A percentile compares a stretch with the other conserved stretches of the same genome.
These are phyloP conservation scores for Rubroshorea leprosula DNA, from an alignment of 345 rosid genomes.

Conservation along the genomic window DNA sequence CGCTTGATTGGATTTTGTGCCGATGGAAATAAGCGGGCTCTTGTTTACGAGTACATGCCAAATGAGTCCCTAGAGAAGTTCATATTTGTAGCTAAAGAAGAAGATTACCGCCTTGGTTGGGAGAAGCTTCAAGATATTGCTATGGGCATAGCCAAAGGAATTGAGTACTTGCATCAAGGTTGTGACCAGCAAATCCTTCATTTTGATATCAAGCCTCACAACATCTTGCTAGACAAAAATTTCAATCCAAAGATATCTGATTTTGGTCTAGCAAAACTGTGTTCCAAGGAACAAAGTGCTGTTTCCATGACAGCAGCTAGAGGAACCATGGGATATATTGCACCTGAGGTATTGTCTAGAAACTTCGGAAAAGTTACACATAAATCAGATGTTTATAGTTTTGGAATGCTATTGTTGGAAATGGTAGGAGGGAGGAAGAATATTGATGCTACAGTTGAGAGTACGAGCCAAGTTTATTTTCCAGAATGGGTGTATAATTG, in stretches of 20 bases:
- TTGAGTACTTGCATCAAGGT: constrained; percentile 28
- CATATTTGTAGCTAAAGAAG: constrained; percentile 4
- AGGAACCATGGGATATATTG: constrained; percentile 22
- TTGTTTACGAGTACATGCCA: constrained; percentile 24
- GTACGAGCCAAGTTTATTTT: constrained; percentile 16
- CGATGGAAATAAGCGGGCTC: constrained; percentile 13
- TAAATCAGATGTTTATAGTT: constrained; percentile 17
- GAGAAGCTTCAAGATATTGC: constrained; percentile 17
- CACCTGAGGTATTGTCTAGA: constrained; percentile 4
- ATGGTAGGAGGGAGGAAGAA: constrained; percentile 20
- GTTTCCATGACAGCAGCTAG: constrained; percentile 20
- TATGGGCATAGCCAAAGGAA: constrained; percentile 21
- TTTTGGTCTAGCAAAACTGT: constrained; percentile 31
- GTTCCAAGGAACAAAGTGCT: background rate
- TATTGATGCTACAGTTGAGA: background rate
- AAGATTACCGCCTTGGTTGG: constrained; percentile 12
- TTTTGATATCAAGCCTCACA: constrained; percentile 29
- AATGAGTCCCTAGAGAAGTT: constrained; percentile 29
- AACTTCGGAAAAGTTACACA: constrained; percentile 5
- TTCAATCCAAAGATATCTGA: constrained; percentile 24
- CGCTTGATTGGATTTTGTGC: constrained; percentile 23
- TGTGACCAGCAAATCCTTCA: constrained; percentile 27
- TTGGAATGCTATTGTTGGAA: constrained; percentile 25
- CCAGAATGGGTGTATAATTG: constrained; percentile 13
- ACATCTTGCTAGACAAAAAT: constrained; percentile 14